A percentile compares a stretch with the other conserved stretches of the same genome.
Evolutionary conservation across 2,329 filamentous ascomycete genomes (phyloP).

Genomic region (Ascochyta pisi): DNA sequence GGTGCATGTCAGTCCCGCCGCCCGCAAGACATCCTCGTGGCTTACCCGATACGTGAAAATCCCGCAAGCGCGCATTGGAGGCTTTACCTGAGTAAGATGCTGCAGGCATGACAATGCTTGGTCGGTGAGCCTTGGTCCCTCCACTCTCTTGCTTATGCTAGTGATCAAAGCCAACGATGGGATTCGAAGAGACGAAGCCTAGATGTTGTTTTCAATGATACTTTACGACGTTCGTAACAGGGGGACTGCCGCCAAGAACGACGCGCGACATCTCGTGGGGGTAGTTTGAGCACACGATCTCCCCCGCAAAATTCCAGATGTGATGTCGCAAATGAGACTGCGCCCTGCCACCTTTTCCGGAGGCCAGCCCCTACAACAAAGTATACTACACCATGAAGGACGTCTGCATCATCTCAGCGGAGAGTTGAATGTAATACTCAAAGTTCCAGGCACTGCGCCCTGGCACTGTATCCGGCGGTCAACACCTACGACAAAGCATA

Average conservation of each 20-base stretch:
- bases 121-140: not conserved
- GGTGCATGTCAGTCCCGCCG: constrained; percentile 7
- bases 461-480: not conserved
- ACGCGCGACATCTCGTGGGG: constrained; percentile 9
- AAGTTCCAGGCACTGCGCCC: not conserved
- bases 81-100: constrained; percentile 9
- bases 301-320: constrained; percentile 7
- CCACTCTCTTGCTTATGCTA: not conserved
- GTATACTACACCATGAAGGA: not conserved
- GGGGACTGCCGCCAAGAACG: constrained; percentile 24
- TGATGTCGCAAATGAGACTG: not conserved
- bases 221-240: constrained; percentile 14
- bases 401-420: not conserved
- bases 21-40: constrained; percentile 15
- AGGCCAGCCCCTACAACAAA: not conserved
- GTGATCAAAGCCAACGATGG: not conserved
- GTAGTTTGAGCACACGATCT: constrained; percentile 6
- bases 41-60: constrained; percentile 25
- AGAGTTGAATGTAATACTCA: not conserved
- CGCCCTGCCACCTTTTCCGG: not conserved
- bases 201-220: not conserved
- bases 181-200: not conserved
- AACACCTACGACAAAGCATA: not conserved
- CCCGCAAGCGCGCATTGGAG: constrained; percentile 20
- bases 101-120: constrained; percentile 4